These are phyloP conservation scores for Globisporangium barbulae DNA, from an alignment of 352 stramenopile species.

Conservation along the genomic window DNA sequence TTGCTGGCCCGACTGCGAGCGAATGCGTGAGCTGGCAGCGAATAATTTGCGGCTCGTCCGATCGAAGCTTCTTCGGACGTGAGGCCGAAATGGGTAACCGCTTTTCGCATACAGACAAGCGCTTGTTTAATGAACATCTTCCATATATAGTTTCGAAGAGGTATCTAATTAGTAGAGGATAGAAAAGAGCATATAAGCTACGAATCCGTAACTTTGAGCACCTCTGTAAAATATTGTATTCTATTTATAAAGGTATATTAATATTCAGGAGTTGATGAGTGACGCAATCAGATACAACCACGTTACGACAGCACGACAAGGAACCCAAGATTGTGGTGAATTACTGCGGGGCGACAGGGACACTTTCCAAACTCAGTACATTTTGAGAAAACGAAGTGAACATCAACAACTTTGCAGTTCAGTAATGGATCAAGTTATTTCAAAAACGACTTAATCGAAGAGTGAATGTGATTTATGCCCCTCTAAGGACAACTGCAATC, in stretches of 20 bases:
- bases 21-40: neutral
- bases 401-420: neutral
- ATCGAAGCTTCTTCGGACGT: slow-evolving; percentile 14
- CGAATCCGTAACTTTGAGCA: too few relatives aligned
- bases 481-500: slow-evolving; percentile 7
- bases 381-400: neutral
- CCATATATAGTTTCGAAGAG: too few relatives aligned
- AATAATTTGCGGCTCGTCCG: slow-evolving; percentile 16
- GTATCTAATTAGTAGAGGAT: too few relatives aligned
- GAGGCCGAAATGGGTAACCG: slow-evolving; percentile 8
- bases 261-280: too few relatives aligned
- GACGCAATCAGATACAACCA: neutral
- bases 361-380: neutral
- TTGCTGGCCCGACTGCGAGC: too few relatives aligned
- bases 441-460: slow-evolving; percentile 13
- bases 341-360: neutral
- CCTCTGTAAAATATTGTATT: too few relatives aligned
- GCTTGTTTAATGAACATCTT: neutral
- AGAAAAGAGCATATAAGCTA: too few relatives aligned
- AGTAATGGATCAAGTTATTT: neutral
- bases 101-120: slow-evolving; percentile 10
- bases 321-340: neutral
- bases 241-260: too few relatives aligned
- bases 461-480: neutral
- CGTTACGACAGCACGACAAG: slow-evolving; percentile 10